A percentile compares a stretch with the other conserved stretches of the same genome.
Evolutionary conservation across 169 alveolate species (phyloP).

Genomic region (Besnoitia besnoiti): DNA sequence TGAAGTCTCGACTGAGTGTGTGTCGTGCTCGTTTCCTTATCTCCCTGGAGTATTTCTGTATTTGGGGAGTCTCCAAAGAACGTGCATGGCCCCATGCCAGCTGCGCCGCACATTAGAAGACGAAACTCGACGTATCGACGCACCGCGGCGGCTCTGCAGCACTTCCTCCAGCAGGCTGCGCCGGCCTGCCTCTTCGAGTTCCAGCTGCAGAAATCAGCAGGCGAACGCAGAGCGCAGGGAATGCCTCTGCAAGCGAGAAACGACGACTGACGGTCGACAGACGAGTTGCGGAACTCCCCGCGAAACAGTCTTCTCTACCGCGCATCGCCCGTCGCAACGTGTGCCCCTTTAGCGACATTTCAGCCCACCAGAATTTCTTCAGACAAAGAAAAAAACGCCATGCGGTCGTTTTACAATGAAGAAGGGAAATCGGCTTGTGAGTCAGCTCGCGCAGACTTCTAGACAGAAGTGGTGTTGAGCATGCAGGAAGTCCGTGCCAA

Average conservation of each 20-base stretch:
- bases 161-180: slow-evolving; percentile 14
- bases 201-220: background rate
- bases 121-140: no score
- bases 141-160: background rate
- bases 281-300: background rate
- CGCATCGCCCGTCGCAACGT: background rate
- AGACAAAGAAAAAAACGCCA: no score
- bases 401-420: background rate
- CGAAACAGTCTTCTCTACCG: background rate
- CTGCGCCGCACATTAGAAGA: no score
- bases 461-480: background rate
- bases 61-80: no score
- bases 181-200: background rate
- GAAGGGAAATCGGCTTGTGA: background rate
- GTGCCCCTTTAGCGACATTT: background rate
- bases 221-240: background rate
- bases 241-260: background rate
- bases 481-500: background rate
- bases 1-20: no score
- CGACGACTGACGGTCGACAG: background rate
- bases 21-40: no score
- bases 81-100: no score
- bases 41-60: no score
- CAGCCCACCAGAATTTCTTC: background rate
- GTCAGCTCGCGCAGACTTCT: background rate